Base-by-base conservation (phyloP, 1,284 basidiomycete species). In the Xerocomus amazonicus region DNA sequence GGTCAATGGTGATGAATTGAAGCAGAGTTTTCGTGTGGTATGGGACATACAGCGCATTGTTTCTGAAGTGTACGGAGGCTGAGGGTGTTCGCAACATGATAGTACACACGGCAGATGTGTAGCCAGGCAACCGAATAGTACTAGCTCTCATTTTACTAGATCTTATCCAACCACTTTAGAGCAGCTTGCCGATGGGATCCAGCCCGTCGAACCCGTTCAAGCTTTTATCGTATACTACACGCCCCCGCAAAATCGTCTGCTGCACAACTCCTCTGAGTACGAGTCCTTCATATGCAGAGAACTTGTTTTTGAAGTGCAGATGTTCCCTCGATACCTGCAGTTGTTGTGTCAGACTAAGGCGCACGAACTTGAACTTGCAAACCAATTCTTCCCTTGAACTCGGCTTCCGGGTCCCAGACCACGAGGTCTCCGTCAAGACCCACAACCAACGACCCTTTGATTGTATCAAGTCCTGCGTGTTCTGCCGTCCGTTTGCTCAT, bases 261-360 rank as follows among this genome's bases (percentile, higher is more conserved):
- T 82, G 73, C 23, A 94, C 89, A 29, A 73, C 71, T 0, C 93
- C 93, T n/a, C 60, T 70, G 40, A 96, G 73, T 19, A 62, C 75
- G 61, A 80, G 71, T 6, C 91, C 92, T 56, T 89, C 78, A 63
- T 95, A 97, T 4, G 94, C 90, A 14, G 90, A 90, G 13, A 95
- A 65, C 68, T 94, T 95, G 73, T 97, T 96, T 74, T 92, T 95
- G 78, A 95, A 97, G 53, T 83, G 77, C 14, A 97, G 73, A 16
- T 70, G 66, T 28, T 86, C 81, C 62, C 83, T 81, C 28, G 83
- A 83, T 23, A 93, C 84, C 88, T 92, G 55, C 12, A 8, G 19
- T 45, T 16, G 33, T 36, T 23, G 35, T 27, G 48, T 67, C 47
- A 60, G 56, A 31, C 26, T 2, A 26, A 17, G 17, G 17, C 9